Evolutionary conservation across 192 early-diverging fungal species (phyloP), one percentile per base, ranked within the genome.

Genomic region (Coemansia sp.): DNA sequence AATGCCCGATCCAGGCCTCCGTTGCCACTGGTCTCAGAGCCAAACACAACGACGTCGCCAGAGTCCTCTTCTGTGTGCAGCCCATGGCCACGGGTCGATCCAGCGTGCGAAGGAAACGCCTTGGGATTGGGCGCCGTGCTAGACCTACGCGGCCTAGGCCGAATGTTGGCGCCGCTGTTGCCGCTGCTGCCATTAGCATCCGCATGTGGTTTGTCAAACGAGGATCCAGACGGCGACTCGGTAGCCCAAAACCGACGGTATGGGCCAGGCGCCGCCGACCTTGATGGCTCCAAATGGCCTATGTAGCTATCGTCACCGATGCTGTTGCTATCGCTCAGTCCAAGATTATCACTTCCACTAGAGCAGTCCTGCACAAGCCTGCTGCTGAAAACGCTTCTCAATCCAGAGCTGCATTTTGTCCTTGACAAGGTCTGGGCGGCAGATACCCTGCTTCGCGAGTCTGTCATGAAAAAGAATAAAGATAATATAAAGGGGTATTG

Each of bases 201-300:
- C 35, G 48, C 47, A 11, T 28, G 61, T 32, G 36, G 20, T 42
- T 29, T 14, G 51, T 25, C 45, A 23, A 20, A 29, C 14, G 25
- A 47, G 1, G 50, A 27, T 19, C 35, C 45, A 16, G 54, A 64
- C 13, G 70, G 70, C 23, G 70, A 54, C 22, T 39, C 51, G 4
- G 70, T 66, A 19, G 70, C 70, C 70, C 70, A 72, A 49, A 72
- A 72, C 34, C 70, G 64, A 23, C 56, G 57, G 18, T 61, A 42
- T 20, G 29, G n/a, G 2, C 55, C 34, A 1, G 25, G 52, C 7
- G 52, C 18, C 16, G 52, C 16, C 25, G 27, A 3, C 28, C 16
- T 27, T 0, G 25, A 54, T 29, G 52, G 6, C 3, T 42, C 13
- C 39, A 16, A 42, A 10, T 18, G 13, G 14, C 13, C 39, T 16